phyloP scores from a whole-genome alignment of 805 yeast species.

The Zygosaccharomyces kombuchaensis region DNA sequence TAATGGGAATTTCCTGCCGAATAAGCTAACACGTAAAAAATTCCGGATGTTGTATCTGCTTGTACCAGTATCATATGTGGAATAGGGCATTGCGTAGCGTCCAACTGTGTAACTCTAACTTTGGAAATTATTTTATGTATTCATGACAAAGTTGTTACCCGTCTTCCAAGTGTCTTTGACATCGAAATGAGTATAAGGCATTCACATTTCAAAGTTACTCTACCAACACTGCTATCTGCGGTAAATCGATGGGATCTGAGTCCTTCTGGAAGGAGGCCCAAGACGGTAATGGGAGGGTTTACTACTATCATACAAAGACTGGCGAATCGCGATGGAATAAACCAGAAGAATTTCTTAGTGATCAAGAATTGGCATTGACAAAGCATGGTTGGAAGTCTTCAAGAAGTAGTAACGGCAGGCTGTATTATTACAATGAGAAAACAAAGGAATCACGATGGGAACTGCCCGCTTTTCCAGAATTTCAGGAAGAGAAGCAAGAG shows the following conservation, averaged over 20 bases:
- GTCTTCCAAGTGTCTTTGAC: background rate
- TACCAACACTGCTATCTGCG: background rate
- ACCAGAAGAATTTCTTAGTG: slow-evolving; percentile 50
- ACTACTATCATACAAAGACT: slow-evolving; percentile 65
- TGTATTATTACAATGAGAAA: slow-evolving; percentile 63
- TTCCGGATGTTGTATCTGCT: no score
- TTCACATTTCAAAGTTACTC: background rate
- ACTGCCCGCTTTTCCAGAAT: slow-evolving; percentile 42
- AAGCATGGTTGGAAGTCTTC: slow-evolving; percentile 53
- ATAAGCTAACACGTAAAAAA: no score
- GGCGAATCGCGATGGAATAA: slow-evolving; percentile 77
- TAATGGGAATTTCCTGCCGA: no score
- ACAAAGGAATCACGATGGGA: slow-evolving; percentile 78
- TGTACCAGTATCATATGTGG: no score
- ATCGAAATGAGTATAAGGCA: background rate
- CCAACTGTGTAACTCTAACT: no score
- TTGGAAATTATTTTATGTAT: no score
- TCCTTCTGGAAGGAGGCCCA: slow-evolving; percentile 57
- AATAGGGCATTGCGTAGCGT: no score
- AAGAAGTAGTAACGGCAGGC: slow-evolving; percentile 50
- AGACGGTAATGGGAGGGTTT: slow-evolving; percentile 62
- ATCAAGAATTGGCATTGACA: slow-evolving; percentile 44
- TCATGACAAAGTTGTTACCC: background rate
- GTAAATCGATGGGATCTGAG: slow-evolving; percentile 8
- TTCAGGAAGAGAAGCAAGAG: slow-evolving; percentile 26